Evolutionary conservation across 768 basidiomycete genomes (phyloP).

Genomic region (Phlebiopsis gigantea): DNA sequence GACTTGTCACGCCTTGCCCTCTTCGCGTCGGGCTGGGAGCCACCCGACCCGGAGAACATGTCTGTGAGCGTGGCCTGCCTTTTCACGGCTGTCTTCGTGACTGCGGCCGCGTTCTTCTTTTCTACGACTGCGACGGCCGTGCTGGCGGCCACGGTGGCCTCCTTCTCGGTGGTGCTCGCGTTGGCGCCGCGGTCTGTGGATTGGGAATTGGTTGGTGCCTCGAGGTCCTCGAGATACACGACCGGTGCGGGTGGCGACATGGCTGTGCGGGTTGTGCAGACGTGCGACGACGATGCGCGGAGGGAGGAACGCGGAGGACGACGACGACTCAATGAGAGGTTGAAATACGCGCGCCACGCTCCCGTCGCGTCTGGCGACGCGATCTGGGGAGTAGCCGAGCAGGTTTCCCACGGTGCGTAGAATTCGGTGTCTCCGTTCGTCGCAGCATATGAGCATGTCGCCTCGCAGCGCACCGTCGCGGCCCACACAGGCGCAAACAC

Average conservation of each 20-base stretch:
- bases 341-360: constrained; percentile 7
- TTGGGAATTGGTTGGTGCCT: constrained; percentile 8
- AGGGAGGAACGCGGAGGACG: constrained; percentile 5
- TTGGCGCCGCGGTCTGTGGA: constrained; percentile 5
- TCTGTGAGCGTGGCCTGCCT: constrained; percentile 64
- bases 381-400: background rate
- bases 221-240: constrained; percentile 32
- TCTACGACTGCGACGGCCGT: background rate
- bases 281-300: background rate
- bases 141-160: background rate
- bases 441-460: background rate
- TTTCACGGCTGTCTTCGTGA: constrained; percentile 26
- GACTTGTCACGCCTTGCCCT: constrained; percentile 37
- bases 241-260: constrained; percentile 13
- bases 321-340: background rate
- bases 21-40: constrained; percentile 36
- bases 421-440: background rate
- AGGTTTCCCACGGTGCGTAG: background rate
- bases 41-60: constrained; percentile 42
- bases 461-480: background rate
- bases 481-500: background rate
- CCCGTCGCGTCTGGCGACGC: background rate
- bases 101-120: constrained; percentile 10
- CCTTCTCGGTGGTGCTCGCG: background rate
- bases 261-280: background rate